Conservation (phyloP, 345 rosid species). For the Raphanus sativus region DNA sequence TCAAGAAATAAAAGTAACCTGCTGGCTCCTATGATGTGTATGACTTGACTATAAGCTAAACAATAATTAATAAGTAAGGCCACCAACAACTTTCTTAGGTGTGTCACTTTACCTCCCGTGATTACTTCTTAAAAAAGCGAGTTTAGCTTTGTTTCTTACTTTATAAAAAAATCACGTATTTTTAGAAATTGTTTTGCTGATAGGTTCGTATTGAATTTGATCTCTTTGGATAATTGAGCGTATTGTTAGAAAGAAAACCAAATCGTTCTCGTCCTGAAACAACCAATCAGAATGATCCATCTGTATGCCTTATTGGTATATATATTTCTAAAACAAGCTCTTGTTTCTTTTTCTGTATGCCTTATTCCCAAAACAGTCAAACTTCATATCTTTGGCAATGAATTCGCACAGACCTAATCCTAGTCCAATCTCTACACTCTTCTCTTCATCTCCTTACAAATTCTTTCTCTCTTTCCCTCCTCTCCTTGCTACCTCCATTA, state of each 20-base stretch:
- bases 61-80: background rate
- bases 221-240: background rate
- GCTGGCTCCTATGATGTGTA: background rate
- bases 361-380: conserved; percentile 2
- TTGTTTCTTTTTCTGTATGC: background rate
- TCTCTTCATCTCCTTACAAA: background rate
- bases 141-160: background rate
- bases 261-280: background rate
- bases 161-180: background rate
- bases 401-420: background rate
- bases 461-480: background rate
- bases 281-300: conserved; percentile 12
- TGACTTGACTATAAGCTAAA: background rate
- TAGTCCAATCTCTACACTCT: background rate
- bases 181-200: background rate
- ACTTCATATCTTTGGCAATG: conserved; percentile 1
- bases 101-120: conserved; percentile 9
- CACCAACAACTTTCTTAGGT: background rate
- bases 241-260: background rate
- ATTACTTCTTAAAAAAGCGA: background rate
- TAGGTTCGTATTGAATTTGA: conserved; percentile 8
- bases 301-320: background rate
- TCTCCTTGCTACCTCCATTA: background rate
- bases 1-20: background rate
- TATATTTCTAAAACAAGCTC: background rate